Evolutionary conservation across 805 yeast species (phyloP), one percentile per base, ranked within the genome.

Genomic region (Zygosaccharomyces bisporus): DNA sequence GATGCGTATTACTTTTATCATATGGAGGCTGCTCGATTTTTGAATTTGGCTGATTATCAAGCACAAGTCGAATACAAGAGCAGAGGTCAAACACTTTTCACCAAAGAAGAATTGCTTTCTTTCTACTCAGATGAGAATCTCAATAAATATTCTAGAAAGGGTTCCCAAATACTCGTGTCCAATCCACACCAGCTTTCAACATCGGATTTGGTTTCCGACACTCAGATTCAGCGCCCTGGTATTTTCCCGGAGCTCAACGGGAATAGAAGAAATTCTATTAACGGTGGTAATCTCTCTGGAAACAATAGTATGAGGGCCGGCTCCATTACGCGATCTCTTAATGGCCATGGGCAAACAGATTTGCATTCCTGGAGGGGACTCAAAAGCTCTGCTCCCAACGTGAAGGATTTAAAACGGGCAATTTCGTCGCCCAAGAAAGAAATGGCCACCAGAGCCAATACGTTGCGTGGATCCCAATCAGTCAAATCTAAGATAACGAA

Each of bases 401-500:
- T 63, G 10, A 55, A 47, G 25, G 66, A 63, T 41, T 45, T 63
- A 43, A 63, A 58, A 34, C 57, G 53, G 10, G 59, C 54, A 3
- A 44, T 55, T 17, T 46, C 46, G 20, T 44, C 41, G 12, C 31
- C 19, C n/a, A 45, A 32, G 14, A 47, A 44, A 10, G 39, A 41
- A 19, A 39, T 39, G 12, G 40, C 21, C 6, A 44, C 35, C 12
- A 31, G 44, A 19, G 44, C 41, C 4, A 25, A 31, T 19, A 42
- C 58, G 2, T 16, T 60, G 20, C 48, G 53, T 17, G 67, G 66
- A 4, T 55, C 68, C 5, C 67, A 63, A 42, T 64, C 68, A 6
- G 64, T 65, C 3, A 64, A 57, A 41, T 65, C 69, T 2, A 60
- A 58, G 41, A 61, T 65, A 3, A 65, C 68, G 8, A 63, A 65